Evolutionary conservation across 352 stramenopile genomes (phyloP).

Genomic region (Aphanomyces euteiches): DNA sequence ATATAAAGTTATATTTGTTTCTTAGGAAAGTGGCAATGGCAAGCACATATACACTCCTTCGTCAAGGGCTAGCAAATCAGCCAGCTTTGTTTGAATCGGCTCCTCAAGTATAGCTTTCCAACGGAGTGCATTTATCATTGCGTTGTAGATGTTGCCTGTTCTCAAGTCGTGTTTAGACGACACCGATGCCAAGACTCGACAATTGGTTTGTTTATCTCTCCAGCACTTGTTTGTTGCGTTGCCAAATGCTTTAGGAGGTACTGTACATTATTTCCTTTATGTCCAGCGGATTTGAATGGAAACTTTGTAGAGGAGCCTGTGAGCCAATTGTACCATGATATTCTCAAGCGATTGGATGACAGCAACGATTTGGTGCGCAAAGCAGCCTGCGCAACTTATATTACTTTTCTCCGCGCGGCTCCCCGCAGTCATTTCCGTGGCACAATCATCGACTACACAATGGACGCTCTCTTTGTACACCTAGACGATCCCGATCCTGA

Average conservation of each 20-base stretch:
- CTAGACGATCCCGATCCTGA: slow-evolving; percentile 83
- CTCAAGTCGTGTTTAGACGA: slow-evolving; percentile 88
- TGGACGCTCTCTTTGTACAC: slow-evolving; percentile 89
- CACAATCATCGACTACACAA: slow-evolving; percentile 87
- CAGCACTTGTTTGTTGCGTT: slow-evolving; percentile 83
- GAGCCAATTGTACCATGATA: slow-evolving; percentile 87
- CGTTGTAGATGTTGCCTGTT: slow-evolving; percentile 72
- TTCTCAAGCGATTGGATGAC: slow-evolving; percentile 91
- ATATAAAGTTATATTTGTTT: background rate
- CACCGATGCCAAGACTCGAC: slow-evolving; percentile 79
- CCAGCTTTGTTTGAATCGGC: slow-evolving; percentile 78
- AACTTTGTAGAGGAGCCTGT: slow-evolving; percentile 73
- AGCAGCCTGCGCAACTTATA: slow-evolving; percentile 82
- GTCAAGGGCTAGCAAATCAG: slow-evolving; percentile 67
- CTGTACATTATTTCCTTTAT: background rate
- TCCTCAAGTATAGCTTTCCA: slow-evolving; percentile 44
- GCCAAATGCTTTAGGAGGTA: slow-evolving; percentile 71
- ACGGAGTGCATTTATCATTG: slow-evolving; percentile 14
- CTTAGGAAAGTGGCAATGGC: slow-evolving; percentile 85
- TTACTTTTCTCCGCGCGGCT: slow-evolving; percentile 78
- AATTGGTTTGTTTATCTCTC: slow-evolving; percentile 85
- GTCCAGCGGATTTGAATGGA: too few species aligned
- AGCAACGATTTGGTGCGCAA: slow-evolving; percentile 88
- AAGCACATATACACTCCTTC: slow-evolving; percentile 79
- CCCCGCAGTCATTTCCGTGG: slow-evolving; percentile 81